Base-by-base conservation (phyloP, 2,329 filamentous ascomycete species). In the Allantophomopsis lycopodina region DNA sequence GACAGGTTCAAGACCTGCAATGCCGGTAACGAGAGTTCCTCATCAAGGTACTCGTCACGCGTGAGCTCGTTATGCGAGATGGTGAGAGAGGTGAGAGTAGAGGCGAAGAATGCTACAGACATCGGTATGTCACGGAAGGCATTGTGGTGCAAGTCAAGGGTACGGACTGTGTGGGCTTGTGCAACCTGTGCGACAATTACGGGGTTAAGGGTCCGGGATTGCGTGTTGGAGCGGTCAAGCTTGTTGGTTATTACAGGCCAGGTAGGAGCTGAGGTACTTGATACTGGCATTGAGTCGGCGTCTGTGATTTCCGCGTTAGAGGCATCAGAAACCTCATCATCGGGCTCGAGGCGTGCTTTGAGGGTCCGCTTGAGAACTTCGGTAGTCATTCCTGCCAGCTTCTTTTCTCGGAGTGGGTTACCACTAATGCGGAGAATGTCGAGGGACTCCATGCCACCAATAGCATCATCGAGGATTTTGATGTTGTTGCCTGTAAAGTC, bases 321-420 rank as follows among this genome's bases (percentile, higher is more conserved):
- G 7, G 12, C 21, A 7, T 32, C 23, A 3, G 23, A 12, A 4
- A 42, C 44, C 3, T 50, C 46, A 14, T 28, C 21, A 20, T 44
- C 43, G 43, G 56, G 40, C 46, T 59, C 49, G 12, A 50, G 48
- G 18, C 84, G 73, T 30, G 69, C 69, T 15, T 73, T 70, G 34
- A 95, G 62, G 34, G 79, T 75, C 33, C 73, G 71, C 59, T 94
- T 94, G 45, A 96, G 64, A 40, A 91, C 83, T 12, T 86, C 82
- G 0, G 83, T 87, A 16, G 72, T 71, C 62, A 93, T 83, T 1
- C 75, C 81, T 12, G 88, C 66, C 48, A 91, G 86, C 55, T 87
- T 94, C 55, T 83, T 87, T 55, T 95, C 87, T 12, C 83, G 72
- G 12, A 98, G 64, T 1, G 91, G 91, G 51, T 98, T 98, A n/a